Base-by-base conservation (phyloP, 495 filamentous ascomycete genomes). In the Aspergillus bridgeri region DNA sequence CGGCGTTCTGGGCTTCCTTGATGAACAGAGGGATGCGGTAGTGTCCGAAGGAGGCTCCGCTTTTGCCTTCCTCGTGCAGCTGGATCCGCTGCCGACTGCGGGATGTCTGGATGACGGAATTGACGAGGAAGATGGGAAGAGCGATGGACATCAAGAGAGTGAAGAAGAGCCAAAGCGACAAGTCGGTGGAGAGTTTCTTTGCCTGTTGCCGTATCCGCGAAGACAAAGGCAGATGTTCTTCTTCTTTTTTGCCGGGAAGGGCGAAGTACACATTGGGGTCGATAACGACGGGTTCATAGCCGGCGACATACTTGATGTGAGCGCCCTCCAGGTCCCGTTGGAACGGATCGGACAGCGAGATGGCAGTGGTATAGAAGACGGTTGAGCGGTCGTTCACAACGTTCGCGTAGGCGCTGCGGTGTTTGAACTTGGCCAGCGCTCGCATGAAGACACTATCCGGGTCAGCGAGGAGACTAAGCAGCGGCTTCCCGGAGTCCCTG, bases 391-490 rank as follows among this genome's bases (percentile, higher is more conserved):
- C 93, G 66, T 96, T 96, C 57, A 88, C 72, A 48, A 92, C 79
- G 63, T 97, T 98, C 9, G 88, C 82, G 67, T 98, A 98, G 1
- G 93, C 73, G 19, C 79, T 83, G 27, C 86, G 85, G 27, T 87
- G 78, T 59, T 84, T 80, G 72, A 98, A 98, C 59, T 73, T 77
- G 51, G 81, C 78, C 33, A 98, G 79, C 3, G 86, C 94, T 38
- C 82, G 79, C 55, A 96, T 89, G 72, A 98, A 98, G 62, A 97
- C 87, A 58, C 88, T 91, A 20, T 86, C 81, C 5, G 86, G 87
- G 57, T 96, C 92, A 11, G 93, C 89, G 18, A 98, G 79, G 43
- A 96, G 77, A 24, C 86, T 81, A 44, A 97, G 81, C 25, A 98
- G 73, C 1, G 92, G 91, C 24, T 86, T 83, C 2, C 84, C 86